These are phyloP conservation scores for Phalaenopsis hybrid DNA, from an alignment of 116 monocot species.

Conservation along the genomic window DNA sequence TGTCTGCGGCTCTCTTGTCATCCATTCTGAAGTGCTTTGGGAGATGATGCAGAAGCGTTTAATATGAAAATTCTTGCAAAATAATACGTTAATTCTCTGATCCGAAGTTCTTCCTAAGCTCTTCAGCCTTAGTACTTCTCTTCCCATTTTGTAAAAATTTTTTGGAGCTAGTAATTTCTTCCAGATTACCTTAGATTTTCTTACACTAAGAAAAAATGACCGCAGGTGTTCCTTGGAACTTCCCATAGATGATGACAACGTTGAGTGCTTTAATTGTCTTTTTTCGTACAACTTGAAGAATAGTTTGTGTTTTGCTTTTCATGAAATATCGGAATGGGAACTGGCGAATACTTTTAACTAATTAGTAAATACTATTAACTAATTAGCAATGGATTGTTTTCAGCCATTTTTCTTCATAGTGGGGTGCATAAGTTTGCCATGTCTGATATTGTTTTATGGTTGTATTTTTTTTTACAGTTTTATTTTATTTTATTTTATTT, in stretches of 20 bases:
- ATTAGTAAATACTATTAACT: no score
- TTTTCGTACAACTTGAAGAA: not conserved
- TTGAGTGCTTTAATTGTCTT: not conserved
- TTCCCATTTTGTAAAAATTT: not conserved
- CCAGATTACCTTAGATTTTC: not conserved
- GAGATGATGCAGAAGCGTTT: slow-evolving; percentile 35
- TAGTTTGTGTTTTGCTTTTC: no score
- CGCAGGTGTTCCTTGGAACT: not conserved
- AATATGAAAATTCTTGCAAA: not conserved
- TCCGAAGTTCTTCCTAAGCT: not conserved
- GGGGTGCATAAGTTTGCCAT: no score
- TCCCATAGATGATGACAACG: not conserved
- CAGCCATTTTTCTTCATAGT: no score
- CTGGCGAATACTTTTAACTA: no score
- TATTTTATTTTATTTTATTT: no score
- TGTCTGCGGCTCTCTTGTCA: slow-evolving; percentile 61
- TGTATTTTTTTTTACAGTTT: no score
- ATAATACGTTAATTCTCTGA: not conserved
- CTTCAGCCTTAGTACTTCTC: no score
- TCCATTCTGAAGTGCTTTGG: slow-evolving; percentile 73
- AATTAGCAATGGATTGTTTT: no score
- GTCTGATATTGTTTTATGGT: no score
- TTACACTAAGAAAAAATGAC: not conserved
- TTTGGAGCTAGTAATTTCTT: not conserved
- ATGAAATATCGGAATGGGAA: no score